These are phyloP conservation scores for Globisporangium heterothallicum DNA, from an alignment of 352 stramenopile genomes.

Conservation along the genomic window DNA sequence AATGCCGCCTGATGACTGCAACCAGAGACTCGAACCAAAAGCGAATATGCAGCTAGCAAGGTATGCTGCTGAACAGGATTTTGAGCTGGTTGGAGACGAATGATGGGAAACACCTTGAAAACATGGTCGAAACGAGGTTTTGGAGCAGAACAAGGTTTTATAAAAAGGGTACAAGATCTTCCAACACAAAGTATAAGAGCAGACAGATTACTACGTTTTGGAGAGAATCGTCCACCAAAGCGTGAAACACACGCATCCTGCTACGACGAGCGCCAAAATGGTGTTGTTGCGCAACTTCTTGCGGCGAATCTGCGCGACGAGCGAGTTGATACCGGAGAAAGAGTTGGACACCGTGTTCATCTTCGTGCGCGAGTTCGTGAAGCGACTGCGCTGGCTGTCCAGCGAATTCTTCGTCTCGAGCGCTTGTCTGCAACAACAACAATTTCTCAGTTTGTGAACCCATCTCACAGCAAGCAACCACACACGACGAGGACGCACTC, in stretches of 20 bases:
- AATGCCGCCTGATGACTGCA: no score
- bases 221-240: slow-evolving; percentile 92
- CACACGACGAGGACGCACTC: slow-evolving; percentile 34
- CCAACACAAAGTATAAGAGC: slow-evolving; percentile 2
- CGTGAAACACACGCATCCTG: slow-evolving; percentile 94
- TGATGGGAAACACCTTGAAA: background rate
- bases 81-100: slow-evolving; percentile 1
- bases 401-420: slow-evolving; percentile 85
- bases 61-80: no score
- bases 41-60: no score
- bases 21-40: no score
- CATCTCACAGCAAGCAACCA: background rate
- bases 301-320: slow-evolving; percentile 95
- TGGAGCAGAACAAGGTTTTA: background rate
- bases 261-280: slow-evolving; percentile 95
- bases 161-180: no score
- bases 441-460: background rate
- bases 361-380: slow-evolving; percentile 81
- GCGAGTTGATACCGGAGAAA: slow-evolving; percentile 92
- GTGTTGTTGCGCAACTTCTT: slow-evolving; percentile 97
- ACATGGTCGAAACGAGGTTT: no score
- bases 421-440: slow-evolving; percentile 41
- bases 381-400: slow-evolving; percentile 83
- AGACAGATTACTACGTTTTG: slow-evolving; percentile 33
- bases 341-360: slow-evolving; percentile 85